These are phyloP conservation scores for Haplosporangium sp. DNA, from an alignment of 371 early-diverging fungal species.

Conservation along the genomic window DNA sequence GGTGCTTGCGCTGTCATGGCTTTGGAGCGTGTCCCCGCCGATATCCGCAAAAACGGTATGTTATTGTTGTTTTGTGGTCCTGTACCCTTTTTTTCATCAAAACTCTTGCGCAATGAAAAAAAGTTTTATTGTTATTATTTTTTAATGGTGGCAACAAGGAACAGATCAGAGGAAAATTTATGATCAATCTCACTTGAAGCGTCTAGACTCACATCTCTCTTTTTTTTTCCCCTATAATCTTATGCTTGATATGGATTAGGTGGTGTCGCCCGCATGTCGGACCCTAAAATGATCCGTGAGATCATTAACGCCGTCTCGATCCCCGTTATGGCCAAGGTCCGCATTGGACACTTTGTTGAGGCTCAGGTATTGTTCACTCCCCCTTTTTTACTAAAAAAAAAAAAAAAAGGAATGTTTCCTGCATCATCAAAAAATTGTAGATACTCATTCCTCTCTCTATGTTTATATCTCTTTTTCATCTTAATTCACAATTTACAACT, in stretches of 20 bases:
- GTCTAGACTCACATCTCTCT: not conserved
- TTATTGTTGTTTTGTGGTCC: conserved; percentile 10
- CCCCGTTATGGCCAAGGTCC: conserved; percentile 99
- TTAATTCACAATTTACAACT: not conserved
- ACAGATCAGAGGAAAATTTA: too few species aligned
- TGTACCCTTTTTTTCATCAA: not conserved
- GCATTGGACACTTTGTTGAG: conserved; percentile 99
- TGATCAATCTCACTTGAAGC: too few species aligned
- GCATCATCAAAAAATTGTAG: not conserved
- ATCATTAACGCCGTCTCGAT: conserved; percentile 96
- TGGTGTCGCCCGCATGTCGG: conserved; percentile 98
- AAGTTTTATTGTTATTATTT: too few species aligned
- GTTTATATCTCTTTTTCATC: not conserved
- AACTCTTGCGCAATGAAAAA: not conserved
- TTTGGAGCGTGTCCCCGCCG: conserved; percentile 97
- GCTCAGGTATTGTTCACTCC: conserved; percentile 66
- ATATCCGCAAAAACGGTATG: conserved; percentile 95
- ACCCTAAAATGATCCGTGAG: conserved; percentile 97
- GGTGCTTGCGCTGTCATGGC: conserved; percentile 99
- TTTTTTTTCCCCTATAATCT: not conserved
- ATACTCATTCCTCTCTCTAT: not conserved
- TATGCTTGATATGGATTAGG: conserved; percentile 57
- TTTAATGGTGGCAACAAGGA: too few species aligned
- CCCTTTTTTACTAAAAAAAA: not conserved
- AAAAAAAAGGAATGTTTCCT: not conserved